Base-by-base conservation (phyloP, 1,284 basidiomycete genomes). In the Naganishia sp. region DNA sequence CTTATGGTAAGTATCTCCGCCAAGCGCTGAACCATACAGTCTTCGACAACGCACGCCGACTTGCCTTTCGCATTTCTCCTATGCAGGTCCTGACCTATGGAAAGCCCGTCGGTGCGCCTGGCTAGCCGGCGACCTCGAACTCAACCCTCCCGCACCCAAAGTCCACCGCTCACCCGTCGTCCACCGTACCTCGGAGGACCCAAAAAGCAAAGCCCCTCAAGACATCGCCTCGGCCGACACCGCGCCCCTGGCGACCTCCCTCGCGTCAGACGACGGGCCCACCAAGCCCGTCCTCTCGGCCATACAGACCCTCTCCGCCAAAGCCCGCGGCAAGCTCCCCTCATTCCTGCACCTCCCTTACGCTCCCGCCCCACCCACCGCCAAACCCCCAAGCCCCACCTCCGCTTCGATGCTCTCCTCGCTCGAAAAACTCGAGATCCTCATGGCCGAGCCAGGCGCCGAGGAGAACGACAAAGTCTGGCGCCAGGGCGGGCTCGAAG, bases 381-480 rank as follows among this genome's bases (percentile, higher is more conserved):
- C 35, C 42, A 61, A 35, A 61, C 45, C 45, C 4, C 57, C 25
- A 6, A n/a, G 32, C 18, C 32, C 58, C 15, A 21, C 35, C 2
- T 32, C 43, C 15, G 21, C 45, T 2, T 13, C 56, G 2, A 28
- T 23, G 43, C 47, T 61, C 10, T 51, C 58, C 4, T 51, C 47
- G 2, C 32, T 61, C 32, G 58, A 61, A 21, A 50, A 51, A 39
- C 69, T 80, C 10, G 77, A 79, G 57, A 35, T 68, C 4, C 63
- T 77, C 6, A 63, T 80, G 9, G 39, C 54, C 13, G 69, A 72
- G 28, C 71, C 72, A 6, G 74, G 76, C 6, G 71, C 72, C 1
- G 73, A 76, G 57, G 74, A 76, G 66, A 66, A 63, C 13, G 71
- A 75, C 10, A 60, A 68, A 11, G 71, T 71, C 18, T 79, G 77